A percentile compares a stretch with the other conserved stretches of the same genome.
phyloP scores from a whole-genome alignment of 208 protist species.

The Trypanosoma cruzi region DNA sequence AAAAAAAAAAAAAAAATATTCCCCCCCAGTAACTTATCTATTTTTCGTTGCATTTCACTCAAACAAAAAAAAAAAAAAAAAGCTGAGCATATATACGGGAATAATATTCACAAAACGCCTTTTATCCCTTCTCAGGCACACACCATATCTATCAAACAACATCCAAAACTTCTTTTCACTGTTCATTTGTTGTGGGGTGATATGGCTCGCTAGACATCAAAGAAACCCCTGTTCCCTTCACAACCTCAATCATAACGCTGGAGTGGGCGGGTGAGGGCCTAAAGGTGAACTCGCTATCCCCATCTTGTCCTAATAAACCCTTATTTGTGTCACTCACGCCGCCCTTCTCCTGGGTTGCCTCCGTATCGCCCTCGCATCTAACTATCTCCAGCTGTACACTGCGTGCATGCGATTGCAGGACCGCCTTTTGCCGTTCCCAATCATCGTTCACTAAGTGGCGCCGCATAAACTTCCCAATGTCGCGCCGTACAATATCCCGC shows the following conservation, averaged over 20 bases:
- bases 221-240: not conserved
- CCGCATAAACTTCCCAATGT: conserved; percentile 44
- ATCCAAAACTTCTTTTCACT: not conserved
- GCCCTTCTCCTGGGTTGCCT: not conserved
- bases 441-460: conserved; percentile 76
- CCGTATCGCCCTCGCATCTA: not conserved
- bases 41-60: too few relatives aligned
- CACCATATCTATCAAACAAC: not conserved
- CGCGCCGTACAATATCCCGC: conserved; percentile 26
- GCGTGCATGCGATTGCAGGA: conserved; percentile 56
- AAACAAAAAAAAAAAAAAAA: too few relatives aligned
- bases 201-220: not conserved
- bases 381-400: conserved; percentile 64
- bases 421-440: conserved; percentile 68
- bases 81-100: too few relatives aligned
- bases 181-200: not conserved
- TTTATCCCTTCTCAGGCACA: too few relatives aligned
- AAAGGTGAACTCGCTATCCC: conserved; percentile 8
- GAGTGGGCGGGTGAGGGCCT: not conserved
- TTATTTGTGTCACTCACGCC: not conserved
- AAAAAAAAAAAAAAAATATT: too few relatives aligned
- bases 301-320: not conserved
- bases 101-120: too few relatives aligned
- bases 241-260: not conserved
- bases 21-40: too few relatives aligned